Evolutionary conservation across 768 basidiomycete genomes (phyloP).

Genomic region (Neoboletus brunneissimus): DNA sequence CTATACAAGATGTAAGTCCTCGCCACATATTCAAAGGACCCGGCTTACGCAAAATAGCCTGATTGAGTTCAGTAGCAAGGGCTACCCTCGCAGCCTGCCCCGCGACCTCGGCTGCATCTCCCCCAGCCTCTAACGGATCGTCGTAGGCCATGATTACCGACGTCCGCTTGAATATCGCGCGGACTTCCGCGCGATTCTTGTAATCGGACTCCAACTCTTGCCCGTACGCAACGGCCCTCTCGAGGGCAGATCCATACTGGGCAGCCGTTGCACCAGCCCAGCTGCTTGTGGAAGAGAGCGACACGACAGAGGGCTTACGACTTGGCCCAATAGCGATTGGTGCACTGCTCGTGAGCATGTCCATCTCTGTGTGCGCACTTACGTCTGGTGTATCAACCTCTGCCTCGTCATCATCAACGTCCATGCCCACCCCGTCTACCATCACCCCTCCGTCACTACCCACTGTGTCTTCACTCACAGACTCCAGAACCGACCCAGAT

Average conservation of each 20-base stretch:
- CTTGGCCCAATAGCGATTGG: slow-evolving; percentile 33
- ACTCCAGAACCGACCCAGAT: slow-evolving; percentile 25
- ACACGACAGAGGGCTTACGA: slow-evolving; percentile 28
- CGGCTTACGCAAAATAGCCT: slow-evolving; percentile 73
- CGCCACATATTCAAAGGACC: neutral
- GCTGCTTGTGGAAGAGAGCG: slow-evolving; percentile 25
- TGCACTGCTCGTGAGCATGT: slow-evolving; percentile 16
- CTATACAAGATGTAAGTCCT: slow-evolving; percentile 36
- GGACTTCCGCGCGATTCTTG: slow-evolving; percentile 60
- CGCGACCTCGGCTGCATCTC: slow-evolving; percentile 63
- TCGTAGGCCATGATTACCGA: slow-evolving; percentile 80
- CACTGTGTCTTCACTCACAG: slow-evolving; percentile 34
- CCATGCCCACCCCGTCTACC: slow-evolving; percentile 56
- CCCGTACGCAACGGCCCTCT: slow-evolving; percentile 70
- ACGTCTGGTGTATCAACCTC: slow-evolving; percentile 31
- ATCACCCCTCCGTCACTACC: slow-evolving; percentile 42
- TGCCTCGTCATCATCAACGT: slow-evolving; percentile 38
- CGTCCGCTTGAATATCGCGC: slow-evolving; percentile 65
- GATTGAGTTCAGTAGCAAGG: slow-evolving; percentile 75
- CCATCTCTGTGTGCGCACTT: slow-evolving; percentile 10
- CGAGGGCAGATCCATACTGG: slow-evolving; percentile 58
- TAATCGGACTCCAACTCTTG: slow-evolving; percentile 68
- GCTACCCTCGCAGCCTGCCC: slow-evolving; percentile 62
- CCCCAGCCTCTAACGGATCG: slow-evolving; percentile 66
- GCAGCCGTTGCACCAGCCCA: slow-evolving; percentile 27